Base-by-base conservation (phyloP, 2,329 filamentous ascomycete species). In the Fusarium sp. region DNA sequence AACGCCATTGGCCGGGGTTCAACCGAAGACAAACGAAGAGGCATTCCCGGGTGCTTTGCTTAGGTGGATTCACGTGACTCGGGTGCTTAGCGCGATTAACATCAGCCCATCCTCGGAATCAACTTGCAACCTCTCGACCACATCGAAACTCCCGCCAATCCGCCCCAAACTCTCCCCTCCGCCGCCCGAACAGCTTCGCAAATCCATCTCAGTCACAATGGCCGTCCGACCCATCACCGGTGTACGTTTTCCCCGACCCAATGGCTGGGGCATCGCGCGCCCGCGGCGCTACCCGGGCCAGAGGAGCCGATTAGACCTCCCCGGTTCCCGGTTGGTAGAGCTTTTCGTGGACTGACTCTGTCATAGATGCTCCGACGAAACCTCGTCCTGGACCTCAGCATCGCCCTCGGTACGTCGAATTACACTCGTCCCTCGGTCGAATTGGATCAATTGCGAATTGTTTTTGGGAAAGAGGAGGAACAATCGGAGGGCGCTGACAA, bases 321-420 rank as follows among this genome's bases (percentile, higher is more conserved):
- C 59, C 17, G 37, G 33, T 54, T 45, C 58, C 59, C 17, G 37
- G 33, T 54, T 45, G 61, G 60, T 54, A 72, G 75, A 76, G 70
- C 72, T 73, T 74, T 79, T 74, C 70, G 66, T 76, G 70, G 76
- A 80, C 84, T 83, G 82, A 84, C 82, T 75, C 73, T 69, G 60
- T 58, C 58, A 63, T 77, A 91, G 89, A 91, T 90, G 87, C 87
- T 91, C 82, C 88, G 88, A 83, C 86, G 88, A 82, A 85, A 85
- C 81, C 87, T 91, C 81, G 85, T 91, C 79, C 81, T 87, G 75
- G 89, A 91, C 80, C 84, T 91, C 69, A 79, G 84, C 67, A 86
- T 90, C 80, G 87, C 84, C 73, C 84, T 91, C 68, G 88, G 89
- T 90, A 85, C 71, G 88, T 85, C 57, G n/a, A 54, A 57, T 47